These are phyloP conservation scores for Casuarina equisetifolia DNA, from an alignment of 306 rosid species.

Conservation along the genomic window DNA sequence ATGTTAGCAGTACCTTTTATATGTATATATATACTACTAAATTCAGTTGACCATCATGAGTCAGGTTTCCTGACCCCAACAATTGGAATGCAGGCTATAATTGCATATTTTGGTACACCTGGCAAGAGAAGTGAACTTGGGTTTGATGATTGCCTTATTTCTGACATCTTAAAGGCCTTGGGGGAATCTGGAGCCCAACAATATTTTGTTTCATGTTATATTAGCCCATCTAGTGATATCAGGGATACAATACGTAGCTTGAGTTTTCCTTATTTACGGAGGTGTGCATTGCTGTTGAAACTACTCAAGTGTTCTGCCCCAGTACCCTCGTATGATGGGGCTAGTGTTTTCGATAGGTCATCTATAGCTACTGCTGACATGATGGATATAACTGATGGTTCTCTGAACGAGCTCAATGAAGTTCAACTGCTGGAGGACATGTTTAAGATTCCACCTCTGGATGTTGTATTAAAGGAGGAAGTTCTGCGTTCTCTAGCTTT, in stretches of 20 bases:
- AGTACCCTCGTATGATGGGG: conserved; percentile 65
- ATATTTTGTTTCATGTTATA: conserved; percentile 62
- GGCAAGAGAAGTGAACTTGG: conserved; percentile 43
- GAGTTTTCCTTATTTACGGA: conserved; percentile 81
- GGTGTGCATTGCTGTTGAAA: conserved; percentile 83
- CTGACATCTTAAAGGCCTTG: conserved; percentile 63
- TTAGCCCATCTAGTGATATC: conserved; percentile 49
- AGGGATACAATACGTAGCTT: conserved; percentile 59
- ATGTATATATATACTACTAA: not conserved
- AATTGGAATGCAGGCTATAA: conserved; percentile 59
- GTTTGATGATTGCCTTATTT: conserved; percentile 57
- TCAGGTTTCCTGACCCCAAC: conserved; percentile 28
- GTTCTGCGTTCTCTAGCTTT: conserved; percentile 51
- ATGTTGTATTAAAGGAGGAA: conserved; percentile 69
- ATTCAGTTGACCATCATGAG: conserved; percentile 18
- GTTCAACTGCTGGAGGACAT: conserved; percentile 69
- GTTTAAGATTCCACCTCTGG: conserved; percentile 78
- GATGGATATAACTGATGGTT: conserved; percentile 43
- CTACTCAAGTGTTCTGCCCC: conserved; percentile 58
- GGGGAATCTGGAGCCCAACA: conserved; percentile 47
- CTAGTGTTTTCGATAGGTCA: conserved; percentile 46
- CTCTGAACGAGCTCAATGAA: conserved; percentile 52
- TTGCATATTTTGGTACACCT: conserved; percentile 53
- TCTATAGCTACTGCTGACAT: conserved; percentile 44
- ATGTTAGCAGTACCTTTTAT: conserved; percentile 20